Base-by-base conservation (phyloP, 768 basidiomycete species). In the Leucocoprinus sp. region DNA sequence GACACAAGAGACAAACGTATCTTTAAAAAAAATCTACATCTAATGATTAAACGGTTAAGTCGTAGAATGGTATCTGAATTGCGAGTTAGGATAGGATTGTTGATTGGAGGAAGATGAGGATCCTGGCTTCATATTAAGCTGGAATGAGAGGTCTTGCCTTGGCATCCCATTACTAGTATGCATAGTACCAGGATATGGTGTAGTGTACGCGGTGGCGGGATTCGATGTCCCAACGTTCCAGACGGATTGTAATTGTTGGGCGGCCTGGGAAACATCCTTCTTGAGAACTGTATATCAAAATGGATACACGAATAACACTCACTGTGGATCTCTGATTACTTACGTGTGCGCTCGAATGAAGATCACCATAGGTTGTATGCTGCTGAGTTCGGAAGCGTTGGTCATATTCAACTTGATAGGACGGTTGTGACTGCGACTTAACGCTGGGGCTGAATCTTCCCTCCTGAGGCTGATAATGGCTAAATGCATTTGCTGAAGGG, bases 381-480 rank as follows among this genome's bases (percentile, higher is more conserved):
- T 41, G 46, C 4, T 15, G 48, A n/a, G 40, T 45, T 37, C 36
- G 52, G 55, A n/a, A 37, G 17, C 28, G 39, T n/a, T 57, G 56
- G 26, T 52, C 47, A 42, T 68, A 62, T 48, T 54, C 46, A 52
- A 39, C 39, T 55, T 50, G 53, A 42, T 51, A 62, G 44, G 37
- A 44, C 21, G 46, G 54, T 52, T 51, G 50, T 18, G 42, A 43
- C 50, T 51, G 50, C 18, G 42, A 43, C 50, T 47, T 55, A 33
- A 43, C 43, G 28, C 45, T 51, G 2, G 60, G 48, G 3, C 60
- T 60, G 37, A 71, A 71, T 5, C 58, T 63, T 22, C 63, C 66
- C 27, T 67, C 66, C 24, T 66, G 61, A 11, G 72, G 72, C 50
- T 71, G 72, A 46, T 72, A 74, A 53, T 74, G 72, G 28, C 64